phyloP scores from a whole-genome alignment of 2,329 filamentous ascomycete genomes.

The Fusarium chlamydosporum region DNA sequence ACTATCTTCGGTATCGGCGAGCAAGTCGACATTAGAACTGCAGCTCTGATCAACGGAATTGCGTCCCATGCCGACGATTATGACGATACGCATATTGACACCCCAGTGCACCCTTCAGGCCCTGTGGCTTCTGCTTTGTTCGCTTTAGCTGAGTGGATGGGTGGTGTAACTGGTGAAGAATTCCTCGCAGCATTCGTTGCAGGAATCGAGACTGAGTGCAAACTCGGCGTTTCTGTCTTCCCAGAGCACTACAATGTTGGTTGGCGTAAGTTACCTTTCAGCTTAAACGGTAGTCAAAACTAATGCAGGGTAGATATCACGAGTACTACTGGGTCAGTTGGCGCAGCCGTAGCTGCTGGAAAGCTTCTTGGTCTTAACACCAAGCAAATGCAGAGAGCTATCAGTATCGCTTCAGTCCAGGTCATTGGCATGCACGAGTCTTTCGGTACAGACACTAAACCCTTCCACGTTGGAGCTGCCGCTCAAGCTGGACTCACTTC shows the following conservation, averaged over 20 bases:
- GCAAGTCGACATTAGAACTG: conserved; percentile 7
- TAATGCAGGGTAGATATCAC: neutral
- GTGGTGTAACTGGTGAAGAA: neutral
- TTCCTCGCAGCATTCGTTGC: conserved; percentile 13
- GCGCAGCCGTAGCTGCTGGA: conserved; percentile 12
- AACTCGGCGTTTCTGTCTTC: conserved; percentile 8
- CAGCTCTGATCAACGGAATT: conserved; percentile 9
- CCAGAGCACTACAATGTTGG: conserved; percentile 13
- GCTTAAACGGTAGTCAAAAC: neutral
- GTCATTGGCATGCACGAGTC: conserved; percentile 17
- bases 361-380: neutral
- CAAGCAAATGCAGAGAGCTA: conserved; percentile 12
- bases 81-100: conserved; percentile 6
- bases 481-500: conserved; percentile 11
- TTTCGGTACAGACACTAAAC: conserved; percentile 8
- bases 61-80: conserved; percentile 15
- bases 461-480: conserved; percentile 11
- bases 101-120: conserved; percentile 11
- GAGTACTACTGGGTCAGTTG: conserved; percentile 3
- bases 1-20: conserved; percentile 3
- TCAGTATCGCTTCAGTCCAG: conserved; percentile 11
- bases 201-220: conserved; percentile 8
- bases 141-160: conserved; percentile 5
- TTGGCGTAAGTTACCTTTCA: neutral
- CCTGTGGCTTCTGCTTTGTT: conserved; percentile 17